Conservation (phyloP, 805 yeast genomes). For the Candida ponderosae region DNA sequence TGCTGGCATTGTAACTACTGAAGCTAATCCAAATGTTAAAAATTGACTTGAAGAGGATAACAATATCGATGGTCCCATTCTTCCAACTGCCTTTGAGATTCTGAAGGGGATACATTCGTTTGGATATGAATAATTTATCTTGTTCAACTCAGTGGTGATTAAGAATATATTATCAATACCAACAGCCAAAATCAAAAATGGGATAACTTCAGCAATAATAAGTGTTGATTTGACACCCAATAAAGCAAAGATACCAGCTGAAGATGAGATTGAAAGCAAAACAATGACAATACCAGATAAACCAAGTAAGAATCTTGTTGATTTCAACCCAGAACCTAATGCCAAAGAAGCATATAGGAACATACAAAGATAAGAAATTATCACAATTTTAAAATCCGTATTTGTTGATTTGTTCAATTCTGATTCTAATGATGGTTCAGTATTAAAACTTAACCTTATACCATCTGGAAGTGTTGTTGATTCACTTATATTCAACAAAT, state of each 20-base stretch:
- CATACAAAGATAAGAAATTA: conserved; percentile 77
- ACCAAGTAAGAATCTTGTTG: conserved; percentile 70
- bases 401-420: conserved; percentile 79
- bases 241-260: conserved; percentile 74
- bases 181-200: conserved; percentile 84
- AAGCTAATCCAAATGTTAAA: conserved; percentile 72
- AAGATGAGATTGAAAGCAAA: conserved; percentile 66
- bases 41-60: conserved; percentile 72
- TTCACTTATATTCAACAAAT: conserved; percentile 39
- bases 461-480: conserved; percentile 36
- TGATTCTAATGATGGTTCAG: conserved; percentile 77
- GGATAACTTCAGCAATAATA: conserved; percentile 94
- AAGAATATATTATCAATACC: conserved; percentile 95
- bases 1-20: conserved; percentile 90
- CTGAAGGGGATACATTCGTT: conserved; percentile 46
- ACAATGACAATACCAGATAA: conserved; percentile 81
- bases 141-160: conserved; percentile 69
- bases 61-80: conserved; percentile 82
- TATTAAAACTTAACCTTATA: conserved; percentile 61
- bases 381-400: conserved; percentile 65
- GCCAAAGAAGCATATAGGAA: conserved; percentile 82
- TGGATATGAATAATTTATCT: conserved; percentile 39
- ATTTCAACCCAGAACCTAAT: conserved; percentile 44
- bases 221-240: conserved; percentile 81
- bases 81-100: conserved; percentile 55